Evolutionary conservation across 768 basidiomycete genomes (phyloP), one percentile per base, ranked within the genome.

Genomic region (Cystobasidium onofrii): DNA sequence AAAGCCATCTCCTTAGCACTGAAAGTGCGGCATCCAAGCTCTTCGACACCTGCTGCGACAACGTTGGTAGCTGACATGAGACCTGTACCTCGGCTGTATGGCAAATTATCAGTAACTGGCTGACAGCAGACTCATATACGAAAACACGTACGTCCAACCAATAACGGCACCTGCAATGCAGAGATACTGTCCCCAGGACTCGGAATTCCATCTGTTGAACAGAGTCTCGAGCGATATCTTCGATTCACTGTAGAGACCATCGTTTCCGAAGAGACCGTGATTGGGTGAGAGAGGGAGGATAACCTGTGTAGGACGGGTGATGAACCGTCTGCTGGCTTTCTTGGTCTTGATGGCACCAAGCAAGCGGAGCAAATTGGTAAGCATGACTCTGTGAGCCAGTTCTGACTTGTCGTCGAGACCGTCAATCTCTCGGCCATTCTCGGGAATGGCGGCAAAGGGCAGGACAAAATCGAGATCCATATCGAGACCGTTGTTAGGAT

Each of bases 1-100:
- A 99, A 99, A 0, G 96, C 94, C 96, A 98, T 99, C 83, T 99
- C 96, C 84, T 98, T 98, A 33, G 96, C 90, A 0, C 95, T 98
- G 87, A 98, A 99, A 0, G 96, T 99, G 76, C 96, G 88, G 73
- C 96, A 91, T 75, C 96, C 96, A 75, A 89, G 86, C 73, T 88
- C 86, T 83, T 99, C 96, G 52, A 99, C 86, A 67, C 92, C 92
- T 73, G 94, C 90, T 31, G 96, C 92, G 65, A 97, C 89, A 52
- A 89, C 91, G 83, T 94, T 94, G 54, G 92, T 94, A 1, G 93
- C 89, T 73, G 86, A 89, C 96, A 99, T 98, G 64, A 99, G 83
- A 73, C 95, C 94, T 12, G 96, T 99, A 36, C 96, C 96, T 75
- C 96, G 91, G 55, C 63, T 64, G 63, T 36, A 64, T 57, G n/a